Evolutionary conservation across 768 basidiomycete genomes (phyloP).

Genomic region (Serendipita sp.): DNA sequence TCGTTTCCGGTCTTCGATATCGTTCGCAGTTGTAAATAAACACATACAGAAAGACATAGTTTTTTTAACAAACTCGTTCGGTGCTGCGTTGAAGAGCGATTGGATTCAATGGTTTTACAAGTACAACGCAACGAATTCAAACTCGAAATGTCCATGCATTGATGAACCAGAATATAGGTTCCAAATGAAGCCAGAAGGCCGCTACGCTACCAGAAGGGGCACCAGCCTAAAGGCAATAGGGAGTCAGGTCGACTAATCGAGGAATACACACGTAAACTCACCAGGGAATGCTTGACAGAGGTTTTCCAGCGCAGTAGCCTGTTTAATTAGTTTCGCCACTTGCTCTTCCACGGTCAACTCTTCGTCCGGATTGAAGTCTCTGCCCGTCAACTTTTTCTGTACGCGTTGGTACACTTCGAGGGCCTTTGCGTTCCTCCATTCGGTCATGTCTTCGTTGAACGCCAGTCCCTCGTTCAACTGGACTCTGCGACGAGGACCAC

Average conservation of each 20-base stretch:
- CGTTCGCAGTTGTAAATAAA: no score
- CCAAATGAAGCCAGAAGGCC: not conserved
- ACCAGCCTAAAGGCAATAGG: not conserved
- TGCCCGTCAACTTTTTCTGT: slow-evolving; percentile 30
- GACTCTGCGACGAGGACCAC: not conserved
- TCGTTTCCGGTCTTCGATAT: no score
- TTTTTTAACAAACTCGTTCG: no score
- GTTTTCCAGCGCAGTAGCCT: slow-evolving; percentile 30
- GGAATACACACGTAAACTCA: not conserved
- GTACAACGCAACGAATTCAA: no score
- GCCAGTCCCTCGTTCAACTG: slow-evolving; percentile 8
- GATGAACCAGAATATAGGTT: no score
- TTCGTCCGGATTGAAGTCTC: slow-evolving; percentile 30
- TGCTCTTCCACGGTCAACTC: slow-evolving; percentile 27
- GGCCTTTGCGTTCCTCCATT: slow-evolving; percentile 28
- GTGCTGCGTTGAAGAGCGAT: no score
- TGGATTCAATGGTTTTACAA: no score
- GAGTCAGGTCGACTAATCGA: not conserved
- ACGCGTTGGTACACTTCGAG: slow-evolving; percentile 31
- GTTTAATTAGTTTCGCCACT: slow-evolving; percentile 29
- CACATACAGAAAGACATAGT: no score
- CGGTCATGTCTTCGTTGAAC: slow-evolving; percentile 21
- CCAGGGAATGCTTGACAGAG: slow-evolving; percentile 30
- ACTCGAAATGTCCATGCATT: no score
- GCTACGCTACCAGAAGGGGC: not conserved